Evolutionary conservation across 2,329 filamentous ascomycete species (phyloP).

Genomic region (Byssochlamys sp.): DNA sequence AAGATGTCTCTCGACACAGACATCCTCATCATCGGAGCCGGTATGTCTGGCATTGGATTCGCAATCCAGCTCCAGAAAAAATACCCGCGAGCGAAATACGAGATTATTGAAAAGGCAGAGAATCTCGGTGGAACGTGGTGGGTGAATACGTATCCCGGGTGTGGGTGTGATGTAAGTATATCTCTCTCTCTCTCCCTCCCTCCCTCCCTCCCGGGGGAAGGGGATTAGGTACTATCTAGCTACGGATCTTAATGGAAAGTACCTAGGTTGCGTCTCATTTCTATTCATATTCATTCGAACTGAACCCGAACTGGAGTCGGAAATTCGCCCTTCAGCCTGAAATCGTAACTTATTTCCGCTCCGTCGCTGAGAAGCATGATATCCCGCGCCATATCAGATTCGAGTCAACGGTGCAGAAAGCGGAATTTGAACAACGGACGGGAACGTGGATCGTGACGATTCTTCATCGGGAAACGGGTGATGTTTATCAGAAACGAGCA

Average conservation of each 20-base stretch:
- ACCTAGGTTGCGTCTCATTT: slow-evolving; percentile 31
- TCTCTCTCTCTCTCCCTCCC: too few species aligned
- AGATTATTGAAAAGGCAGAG: slow-evolving; percentile 9
- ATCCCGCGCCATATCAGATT: slow-evolving; percentile 14
- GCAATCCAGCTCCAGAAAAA: slow-evolving; percentile 37
- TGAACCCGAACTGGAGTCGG: slow-evolving; percentile 34
- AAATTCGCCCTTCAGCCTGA: slow-evolving; percentile 26
- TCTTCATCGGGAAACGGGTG: slow-evolving; percentile 13
- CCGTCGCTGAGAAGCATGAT: slow-evolving; percentile 13
- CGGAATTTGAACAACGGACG: slow-evolving; percentile 9
- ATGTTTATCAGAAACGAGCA: slow-evolving; percentile 11
- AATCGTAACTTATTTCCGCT: slow-evolving; percentile 21
- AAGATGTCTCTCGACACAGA: slow-evolving; percentile 16
- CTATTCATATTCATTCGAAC: slow-evolving; percentile 37
- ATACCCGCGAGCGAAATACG: slow-evolving; percentile 29
- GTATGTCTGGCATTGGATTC: slow-evolving; percentile 39
- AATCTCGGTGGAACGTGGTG: too few species aligned
- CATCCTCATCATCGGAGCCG: slow-evolving; percentile 44
- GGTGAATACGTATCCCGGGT: too few species aligned
- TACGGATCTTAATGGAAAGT: slow-evolving; percentile 15
- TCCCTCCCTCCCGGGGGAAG: too few species aligned
- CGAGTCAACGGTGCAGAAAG: slow-evolving; percentile 12
- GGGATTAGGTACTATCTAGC: too few species aligned
- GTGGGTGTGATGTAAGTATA: too few species aligned
- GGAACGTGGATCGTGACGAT: slow-evolving; percentile 20